Percentiles rank a stretch among this genome's conserved stretches.
Conservation (phyloP, 352 stramenopile species). For the Pilasporangium apinafurcum region DNA sequence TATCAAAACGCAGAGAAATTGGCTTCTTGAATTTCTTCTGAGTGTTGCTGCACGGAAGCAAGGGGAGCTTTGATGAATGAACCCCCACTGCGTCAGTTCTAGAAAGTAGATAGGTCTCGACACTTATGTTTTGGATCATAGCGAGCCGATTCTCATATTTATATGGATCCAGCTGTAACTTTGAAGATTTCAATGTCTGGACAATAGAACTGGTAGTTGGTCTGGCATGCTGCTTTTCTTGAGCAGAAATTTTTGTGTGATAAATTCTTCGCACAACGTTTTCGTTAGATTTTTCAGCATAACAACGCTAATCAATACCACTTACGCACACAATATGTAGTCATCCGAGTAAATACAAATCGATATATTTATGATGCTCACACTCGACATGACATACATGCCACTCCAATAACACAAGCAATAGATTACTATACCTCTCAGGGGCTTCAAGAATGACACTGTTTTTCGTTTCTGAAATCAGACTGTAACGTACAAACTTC, state of each 20-base stretch:
- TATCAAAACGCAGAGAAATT: conserved; percentile 24
- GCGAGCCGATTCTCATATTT: conserved; percentile 31
- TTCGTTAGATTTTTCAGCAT: too few species aligned
- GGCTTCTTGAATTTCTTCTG: conserved; percentile 53
- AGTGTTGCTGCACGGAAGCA: conserved; percentile 32
- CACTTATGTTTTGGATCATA: conserved; percentile 30
- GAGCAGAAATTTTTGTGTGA: conserved; percentile 1
- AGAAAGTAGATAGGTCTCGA: conserved; percentile 39
- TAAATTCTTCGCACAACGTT: not conserved
- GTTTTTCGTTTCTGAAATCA: conserved; percentile 3
- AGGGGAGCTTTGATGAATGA: conserved; percentile 43
- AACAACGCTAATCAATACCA: too few species aligned
- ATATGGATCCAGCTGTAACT: conserved; percentile 44
- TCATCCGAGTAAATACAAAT: conserved; percentile 6
- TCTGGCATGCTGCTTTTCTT: conserved; percentile 1
- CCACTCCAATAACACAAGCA: conserved; percentile 4
- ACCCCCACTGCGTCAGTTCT: conserved; percentile 38
- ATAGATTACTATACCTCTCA: conserved; percentile 29
- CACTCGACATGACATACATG: not conserved
- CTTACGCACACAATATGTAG: conserved; percentile 3
- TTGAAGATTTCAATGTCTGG: not conserved
- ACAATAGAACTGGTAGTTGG: too few species aligned
- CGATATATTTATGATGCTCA: conserved; percentile 12
- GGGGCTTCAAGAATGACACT: conserved; percentile 18
- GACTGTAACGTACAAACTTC: not conserved